These are phyloP conservation scores for Pseudocercospora musae DNA, from an alignment of 2,329 filamentous ascomycete species.

Conservation along the genomic window DNA sequence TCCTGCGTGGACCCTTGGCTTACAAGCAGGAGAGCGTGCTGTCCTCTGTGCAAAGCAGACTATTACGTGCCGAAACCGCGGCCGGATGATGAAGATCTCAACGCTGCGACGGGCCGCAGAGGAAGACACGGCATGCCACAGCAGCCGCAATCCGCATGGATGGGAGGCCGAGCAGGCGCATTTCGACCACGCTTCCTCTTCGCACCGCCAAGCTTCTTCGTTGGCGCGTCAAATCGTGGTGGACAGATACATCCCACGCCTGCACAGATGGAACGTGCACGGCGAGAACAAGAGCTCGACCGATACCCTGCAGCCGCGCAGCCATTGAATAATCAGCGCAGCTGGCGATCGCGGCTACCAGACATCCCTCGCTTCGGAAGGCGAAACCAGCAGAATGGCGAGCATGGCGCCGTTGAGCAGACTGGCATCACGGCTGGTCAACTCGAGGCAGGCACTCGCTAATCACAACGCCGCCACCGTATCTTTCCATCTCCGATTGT, in stretches of 20 bases:
- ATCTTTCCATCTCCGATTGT: background rate
- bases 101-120: constrained; percentile 12
- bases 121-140: constrained; percentile 19
- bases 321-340: constrained; percentile 10
- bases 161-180: constrained; percentile 21
- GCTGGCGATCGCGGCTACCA: constrained; percentile 28
- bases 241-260: constrained; percentile 8
- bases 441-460: constrained; percentile 30
- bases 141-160: constrained; percentile 30
- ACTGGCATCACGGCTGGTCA: constrained; percentile 24
- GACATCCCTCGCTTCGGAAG: constrained; percentile 28
- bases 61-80: constrained; percentile 94
- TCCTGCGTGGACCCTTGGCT: constrained; percentile 96
- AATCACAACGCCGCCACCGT: constrained; percentile 3
- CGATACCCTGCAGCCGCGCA: constrained; percentile 8
- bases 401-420: constrained; percentile 23
- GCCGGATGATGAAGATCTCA: constrained; percentile 50
- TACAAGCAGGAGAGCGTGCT: constrained; percentile 89
- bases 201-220: constrained; percentile 28
- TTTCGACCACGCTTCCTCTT: constrained; percentile 31
- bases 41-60: constrained; percentile 95
- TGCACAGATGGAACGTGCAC: constrained; percentile 9
- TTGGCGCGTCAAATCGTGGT: constrained; percentile 13
- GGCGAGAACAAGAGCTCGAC: constrained; percentile 11
- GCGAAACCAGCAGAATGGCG: constrained; percentile 14